Evolutionary conservation across 202 grass and related monocot species (phyloP).

Genomic region (Brachypodium distachyon): DNA sequence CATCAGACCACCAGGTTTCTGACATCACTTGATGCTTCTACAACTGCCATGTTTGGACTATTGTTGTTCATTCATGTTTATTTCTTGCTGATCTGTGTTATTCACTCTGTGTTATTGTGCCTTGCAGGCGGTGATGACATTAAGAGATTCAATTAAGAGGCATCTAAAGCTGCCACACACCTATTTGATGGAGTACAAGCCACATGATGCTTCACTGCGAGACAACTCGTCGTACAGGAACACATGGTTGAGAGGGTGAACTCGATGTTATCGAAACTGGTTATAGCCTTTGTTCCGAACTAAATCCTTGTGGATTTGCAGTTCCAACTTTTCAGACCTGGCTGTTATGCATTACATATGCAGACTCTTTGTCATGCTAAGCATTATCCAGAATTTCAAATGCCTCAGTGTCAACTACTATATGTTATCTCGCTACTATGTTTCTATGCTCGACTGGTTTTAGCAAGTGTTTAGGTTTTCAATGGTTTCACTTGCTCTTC

Average conservation of each 20-base stretch:
- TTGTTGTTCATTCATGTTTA: neutral
- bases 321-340: neutral
- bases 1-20: conserved; percentile 82
- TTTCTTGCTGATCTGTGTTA: neutral
- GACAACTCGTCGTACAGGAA: conserved; percentile 98
- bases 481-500: neutral
- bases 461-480: neutral
- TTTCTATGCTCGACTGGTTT: neutral
- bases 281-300: neutral
- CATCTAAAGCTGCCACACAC: conserved; percentile 84
- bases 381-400: neutral
- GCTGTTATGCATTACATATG: conserved; percentile 1
- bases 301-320: neutral
- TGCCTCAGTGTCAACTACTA: neutral
- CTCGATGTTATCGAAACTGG: neutral
- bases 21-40: neutral
- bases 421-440: neutral
- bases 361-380: conserved; percentile 3
- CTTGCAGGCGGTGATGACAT: conserved; percentile 69
- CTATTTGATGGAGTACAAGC: conserved; percentile 98
- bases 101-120: neutral
- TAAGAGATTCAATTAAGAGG: conserved; percentile 94
- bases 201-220: conserved; percentile 76
- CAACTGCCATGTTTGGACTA: neutral
- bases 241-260: conserved; percentile 84